Percentiles rank a stretch among this genome's conserved stretches.
phyloP scores from a whole-genome alignment of 2,329 filamentous ascomycete genomes.

The Lachnellula cervina region DNA sequence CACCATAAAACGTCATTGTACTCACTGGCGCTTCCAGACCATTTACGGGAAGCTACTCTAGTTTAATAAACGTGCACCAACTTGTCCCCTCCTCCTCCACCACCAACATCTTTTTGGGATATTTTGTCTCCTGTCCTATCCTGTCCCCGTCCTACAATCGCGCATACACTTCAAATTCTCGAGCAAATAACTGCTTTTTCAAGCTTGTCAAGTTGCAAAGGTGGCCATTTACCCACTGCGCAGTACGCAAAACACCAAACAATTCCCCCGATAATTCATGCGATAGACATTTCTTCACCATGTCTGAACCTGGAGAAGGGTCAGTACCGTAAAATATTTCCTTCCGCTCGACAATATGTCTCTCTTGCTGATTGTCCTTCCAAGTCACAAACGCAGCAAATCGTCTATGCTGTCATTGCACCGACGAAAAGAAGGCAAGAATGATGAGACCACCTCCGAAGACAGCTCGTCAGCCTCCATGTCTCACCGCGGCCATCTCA shows the following conservation, averaged over 20 bases:
- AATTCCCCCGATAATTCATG: background rate
- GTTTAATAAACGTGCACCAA: no score
- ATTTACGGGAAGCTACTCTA: no score
- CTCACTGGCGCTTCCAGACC: no score
- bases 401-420: conserved; percentile 50
- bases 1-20: no score
- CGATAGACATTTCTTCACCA: background rate
- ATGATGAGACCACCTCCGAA: conserved; percentile 30
- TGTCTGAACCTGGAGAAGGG: conserved; percentile 12
- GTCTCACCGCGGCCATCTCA: conserved; percentile 21
- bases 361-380: conserved; percentile 11
- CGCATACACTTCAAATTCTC: no score
- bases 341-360: background rate
- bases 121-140: no score
- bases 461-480: conserved; percentile 24
- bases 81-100: no score
- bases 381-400: conserved; percentile 46
- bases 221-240: no score
- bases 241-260: background rate
- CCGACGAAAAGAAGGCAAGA: conserved; percentile 40
- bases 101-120: no score
- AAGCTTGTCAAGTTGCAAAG: no score
- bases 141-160: no score
- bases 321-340: conserved; percentile 4
- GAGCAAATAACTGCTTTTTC: no score